phyloP scores from a whole-genome alignment of 176 grass and related monocot species.

The Coix lacrymajobi region DNA sequence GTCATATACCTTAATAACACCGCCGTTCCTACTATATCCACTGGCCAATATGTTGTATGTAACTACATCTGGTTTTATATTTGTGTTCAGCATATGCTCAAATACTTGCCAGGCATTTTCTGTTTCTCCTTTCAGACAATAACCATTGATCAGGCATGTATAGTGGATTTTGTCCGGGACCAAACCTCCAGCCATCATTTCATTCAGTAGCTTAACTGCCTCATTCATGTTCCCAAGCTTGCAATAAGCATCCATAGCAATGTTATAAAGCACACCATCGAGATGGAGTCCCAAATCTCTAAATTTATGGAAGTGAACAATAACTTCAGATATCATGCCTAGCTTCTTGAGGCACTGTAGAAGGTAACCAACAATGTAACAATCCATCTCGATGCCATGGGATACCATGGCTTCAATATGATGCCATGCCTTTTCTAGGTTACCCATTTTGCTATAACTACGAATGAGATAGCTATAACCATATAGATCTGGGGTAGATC shows the following conservation, averaged over 20 bases:
- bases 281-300: conserved; percentile 46
- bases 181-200: conserved; percentile 60
- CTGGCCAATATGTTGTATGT: conserved; percentile 65
- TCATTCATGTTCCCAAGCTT: conserved; percentile 50
- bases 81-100: conserved; percentile 54
- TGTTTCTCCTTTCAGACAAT: conserved; percentile 61
- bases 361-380: conserved; percentile 46
- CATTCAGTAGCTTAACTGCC: conserved; percentile 53
- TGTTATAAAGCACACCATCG: conserved; percentile 69
- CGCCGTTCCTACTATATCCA: conserved; percentile 55
- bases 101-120: conserved; percentile 52
- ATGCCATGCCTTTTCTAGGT: conserved; percentile 48
- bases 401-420: conserved; percentile 51
- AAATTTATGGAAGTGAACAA: conserved; percentile 46
- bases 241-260: conserved; percentile 59
- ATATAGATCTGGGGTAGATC: conserved; percentile 34
- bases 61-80: conserved; percentile 62
- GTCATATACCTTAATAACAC: conserved; percentile 54
- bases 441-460: conserved; percentile 49
- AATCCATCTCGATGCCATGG: conserved; percentile 50
- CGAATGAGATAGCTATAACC: conserved; percentile 59
- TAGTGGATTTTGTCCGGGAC: conserved; percentile 73
- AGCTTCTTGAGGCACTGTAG: conserved; percentile 49
- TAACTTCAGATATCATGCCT: conserved; percentile 47
- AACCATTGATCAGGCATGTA: conserved; percentile 73